A percentile compares a stretch with the other conserved stretches of the same genome.
These are phyloP conservation scores for Elaeis oleifera DNA, from an alignment of 202 grass and related monocot species.

Conservation along the genomic window DNA sequence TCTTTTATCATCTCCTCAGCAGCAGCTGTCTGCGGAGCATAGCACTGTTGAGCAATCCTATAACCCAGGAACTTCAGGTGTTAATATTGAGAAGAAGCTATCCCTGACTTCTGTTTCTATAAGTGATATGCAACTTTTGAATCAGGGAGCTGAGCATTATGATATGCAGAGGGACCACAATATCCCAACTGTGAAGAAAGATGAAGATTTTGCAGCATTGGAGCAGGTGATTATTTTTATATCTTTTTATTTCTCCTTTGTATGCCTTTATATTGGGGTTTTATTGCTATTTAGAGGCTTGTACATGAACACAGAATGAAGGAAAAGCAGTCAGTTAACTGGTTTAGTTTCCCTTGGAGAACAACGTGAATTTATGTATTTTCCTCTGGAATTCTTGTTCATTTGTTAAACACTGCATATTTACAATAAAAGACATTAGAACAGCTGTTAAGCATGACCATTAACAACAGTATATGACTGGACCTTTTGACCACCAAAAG, in stretches of 20 bases:
- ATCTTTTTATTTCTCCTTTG: constrained; percentile 1
- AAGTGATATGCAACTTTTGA: constrained; percentile 35
- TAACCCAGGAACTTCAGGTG: constrained; percentile 27
- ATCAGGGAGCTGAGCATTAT: neutral
- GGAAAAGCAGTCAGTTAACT: no score
- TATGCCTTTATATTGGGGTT: constrained; percentile 14
- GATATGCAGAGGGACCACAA: constrained; percentile 30
- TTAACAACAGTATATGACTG: no score
- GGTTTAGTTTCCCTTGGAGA: no score
- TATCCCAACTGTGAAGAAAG: constrained; percentile 42
- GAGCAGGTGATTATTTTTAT: constrained; percentile 71
- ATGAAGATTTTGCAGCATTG: constrained; percentile 82
- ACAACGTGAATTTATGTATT: no score
- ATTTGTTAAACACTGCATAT: no score
- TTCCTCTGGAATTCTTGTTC: no score
- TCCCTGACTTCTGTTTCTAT: constrained; percentile 31
- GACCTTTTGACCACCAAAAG: no score
- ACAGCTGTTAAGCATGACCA: no score
- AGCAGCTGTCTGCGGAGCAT: constrained; percentile 28
- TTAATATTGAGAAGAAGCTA: constrained; percentile 34
- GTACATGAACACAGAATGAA: neutral
- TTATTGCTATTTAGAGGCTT: constrained; percentile 8
- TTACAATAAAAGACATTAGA: no score
- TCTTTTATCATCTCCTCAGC: constrained; percentile 17
- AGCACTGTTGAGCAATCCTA: constrained; percentile 29